phyloP scores from a whole-genome alignment of 2,329 filamentous ascomycete genomes.

The Graphilbum fragrans region DNA sequence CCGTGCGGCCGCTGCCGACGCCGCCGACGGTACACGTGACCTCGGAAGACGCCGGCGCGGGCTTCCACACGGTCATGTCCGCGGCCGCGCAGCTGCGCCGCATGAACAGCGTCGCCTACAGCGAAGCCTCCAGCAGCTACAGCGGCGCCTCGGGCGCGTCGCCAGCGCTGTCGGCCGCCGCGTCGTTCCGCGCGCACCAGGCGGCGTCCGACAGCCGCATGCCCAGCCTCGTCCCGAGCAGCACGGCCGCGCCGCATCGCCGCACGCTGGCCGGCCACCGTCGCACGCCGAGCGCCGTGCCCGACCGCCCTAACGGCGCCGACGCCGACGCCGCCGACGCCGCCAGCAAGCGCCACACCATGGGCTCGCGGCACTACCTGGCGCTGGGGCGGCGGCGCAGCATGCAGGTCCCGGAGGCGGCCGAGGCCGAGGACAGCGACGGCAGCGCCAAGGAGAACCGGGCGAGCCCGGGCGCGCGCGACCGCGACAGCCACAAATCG shows the following conservation, averaged over 20 bases:
- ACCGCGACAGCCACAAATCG: background rate
- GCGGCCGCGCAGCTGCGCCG: slow-evolving; percentile 40
- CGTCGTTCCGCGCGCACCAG: too few relatives aligned
- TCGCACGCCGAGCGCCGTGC: too few relatives aligned
- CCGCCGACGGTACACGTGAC: background rate
- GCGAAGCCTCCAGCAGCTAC: slow-evolving; percentile 24
- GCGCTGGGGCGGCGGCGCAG: background rate
- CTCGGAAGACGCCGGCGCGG: background rate
- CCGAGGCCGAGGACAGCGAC: background rate
- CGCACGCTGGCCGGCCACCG: background rate
- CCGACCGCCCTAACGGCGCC: too few relatives aligned
- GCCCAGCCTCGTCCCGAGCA: too few relatives aligned
- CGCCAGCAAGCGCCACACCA: background rate
- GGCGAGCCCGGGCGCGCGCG: background rate
- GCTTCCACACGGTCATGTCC: slow-evolving; percentile 18
- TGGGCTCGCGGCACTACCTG: background rate
- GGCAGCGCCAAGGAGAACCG: background rate
- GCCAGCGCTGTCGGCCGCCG: background rate
- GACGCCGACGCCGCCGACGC: too few relatives aligned
- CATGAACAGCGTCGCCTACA: slow-evolving; percentile 41
- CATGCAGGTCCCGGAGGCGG: background rate
- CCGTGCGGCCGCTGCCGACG: slow-evolving; percentile 3
- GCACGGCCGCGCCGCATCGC: too few relatives aligned
- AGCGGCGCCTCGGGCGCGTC: slow-evolving; percentile 10
- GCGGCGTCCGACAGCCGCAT: too few relatives aligned